phyloP scores from a whole-genome alignment of 495 filamentous ascomycete genomes.

The Daldinia decipiens region DNA sequence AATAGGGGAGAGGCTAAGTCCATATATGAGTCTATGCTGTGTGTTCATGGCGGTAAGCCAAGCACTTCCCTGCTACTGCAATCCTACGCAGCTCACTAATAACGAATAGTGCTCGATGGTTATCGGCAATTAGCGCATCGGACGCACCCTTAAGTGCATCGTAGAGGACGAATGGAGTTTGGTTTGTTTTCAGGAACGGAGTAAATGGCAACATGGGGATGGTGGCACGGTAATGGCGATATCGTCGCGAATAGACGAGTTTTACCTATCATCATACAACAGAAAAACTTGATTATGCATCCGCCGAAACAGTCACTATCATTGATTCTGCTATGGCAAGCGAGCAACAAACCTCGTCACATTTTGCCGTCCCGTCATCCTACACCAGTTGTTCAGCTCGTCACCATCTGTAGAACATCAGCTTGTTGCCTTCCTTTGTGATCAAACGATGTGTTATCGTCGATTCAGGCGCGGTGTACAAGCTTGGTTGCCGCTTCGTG shows the following conservation, averaged over 20 bases:
- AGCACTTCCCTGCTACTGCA: neutral
- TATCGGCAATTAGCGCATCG: conserved; percentile 36
- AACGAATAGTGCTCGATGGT: conserved; percentile 42
- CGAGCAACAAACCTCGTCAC: neutral
- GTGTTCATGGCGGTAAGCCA: conserved; percentile 85
- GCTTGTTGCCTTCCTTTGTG: neutral
- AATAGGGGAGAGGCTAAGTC: conserved; percentile 91
- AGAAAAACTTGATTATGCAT: conserved; percentile 2
- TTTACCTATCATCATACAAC: conserved; percentile 1
- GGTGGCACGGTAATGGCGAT: conserved; percentile 3
- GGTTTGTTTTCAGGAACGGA: conserved; percentile 28
- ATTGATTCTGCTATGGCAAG: conserved; percentile 4
- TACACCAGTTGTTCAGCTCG: neutral
- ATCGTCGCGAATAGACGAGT: neutral
- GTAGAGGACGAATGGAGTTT: conserved; percentile 30
- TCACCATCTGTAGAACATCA: neutral
- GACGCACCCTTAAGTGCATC: conserved; percentile 9
- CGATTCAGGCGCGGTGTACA: conserved; percentile 14
- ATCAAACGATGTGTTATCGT: neutral
- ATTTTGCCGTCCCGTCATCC: conserved; percentile 8
- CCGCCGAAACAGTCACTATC: neutral
- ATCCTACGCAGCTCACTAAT: neutral
- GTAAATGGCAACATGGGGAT: neutral
- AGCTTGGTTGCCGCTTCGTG: neutral
- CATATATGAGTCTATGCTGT: conserved; percentile 96